Evolutionary conservation across 2,329 filamentous ascomycete species (phyloP), one percentile per base, ranked within the genome.

Genomic region (Trichoderma sp.): DNA sequence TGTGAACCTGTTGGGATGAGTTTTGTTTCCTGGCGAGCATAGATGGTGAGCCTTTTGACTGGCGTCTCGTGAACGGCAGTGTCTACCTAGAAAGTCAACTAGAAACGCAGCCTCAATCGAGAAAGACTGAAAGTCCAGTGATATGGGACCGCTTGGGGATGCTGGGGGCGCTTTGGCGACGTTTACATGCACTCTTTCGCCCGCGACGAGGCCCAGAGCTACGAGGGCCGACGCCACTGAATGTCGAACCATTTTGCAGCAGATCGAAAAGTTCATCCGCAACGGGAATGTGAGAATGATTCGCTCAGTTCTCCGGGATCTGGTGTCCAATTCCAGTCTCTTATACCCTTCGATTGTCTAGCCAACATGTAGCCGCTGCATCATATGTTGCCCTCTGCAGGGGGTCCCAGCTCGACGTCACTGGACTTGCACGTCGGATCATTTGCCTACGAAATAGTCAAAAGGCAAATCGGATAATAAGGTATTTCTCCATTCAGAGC

Each of bases 31-130:
- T 65, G 12, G 5, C 24, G 5, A n/a, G 3, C 5, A 26, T 2
- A 10, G 12, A 26, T 2, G 6, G 12, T 58, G 14, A 44, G 7
- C 14, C 14, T 48, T 3, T n/a, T 17, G 21, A 1, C 12, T 5
- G 47, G 9, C 2, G 28, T 3, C 39, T 9, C 0, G 19, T n/a
- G 7, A 9, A 24, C 14, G 21, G 6, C 17, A 7, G 7, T 10
- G 5, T 17, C 7, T 61, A 65, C 56, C 56, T 47, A 55, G 50
- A 3, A 65, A 65, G 39, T 65, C 63, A 19, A 52, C 63, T 15
- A 65, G 12, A 26, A 61, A 65, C 15, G 63, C 63, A 61, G 60
- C 45, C n/a, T 65, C 56, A 6, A 65, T 54, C 7, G 63, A 65
- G 15, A 65, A 65, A 1, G 63, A 65, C 28, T 65, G 56, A 39